A percentile compares a stretch with the other conserved stretches of the same genome.
These are phyloP conservation scores for Venturia aucupariae DNA, from an alignment of 2,329 filamentous ascomycete genomes.

Conservation along the genomic window DNA sequence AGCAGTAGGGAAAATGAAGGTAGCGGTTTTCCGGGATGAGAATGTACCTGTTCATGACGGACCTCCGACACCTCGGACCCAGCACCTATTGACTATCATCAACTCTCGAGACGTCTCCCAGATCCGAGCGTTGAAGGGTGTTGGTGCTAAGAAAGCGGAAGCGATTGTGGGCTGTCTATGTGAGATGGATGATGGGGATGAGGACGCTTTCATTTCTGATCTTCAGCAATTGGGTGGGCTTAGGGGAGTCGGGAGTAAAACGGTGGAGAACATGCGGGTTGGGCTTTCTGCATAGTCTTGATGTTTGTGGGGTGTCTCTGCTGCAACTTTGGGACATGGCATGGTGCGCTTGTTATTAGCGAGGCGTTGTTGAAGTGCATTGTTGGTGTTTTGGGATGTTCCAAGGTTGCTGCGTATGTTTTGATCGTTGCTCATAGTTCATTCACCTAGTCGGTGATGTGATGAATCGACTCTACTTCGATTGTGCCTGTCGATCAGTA, in stretches of 20 bases:
- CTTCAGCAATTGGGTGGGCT: conserved; percentile 36
- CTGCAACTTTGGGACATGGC: neutral
- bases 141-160: conserved; percentile 63
- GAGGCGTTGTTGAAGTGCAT: conserved; percentile 5
- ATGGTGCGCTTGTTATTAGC: conserved; percentile 5
- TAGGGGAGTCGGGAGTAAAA: conserved; percentile 40
- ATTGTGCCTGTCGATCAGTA: neutral
- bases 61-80: conserved; percentile 47
- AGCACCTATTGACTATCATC: conserved; percentile 57
- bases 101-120: conserved; percentile 60
- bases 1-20: conserved; percentile 23
- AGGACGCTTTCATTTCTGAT: conserved; percentile 24
- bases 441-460: neutral
- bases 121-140: conserved; percentile 59
- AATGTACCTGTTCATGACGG: conserved; percentile 1
- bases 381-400: neutral
- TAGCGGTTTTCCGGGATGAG: conserved; percentile 30
- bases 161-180: conserved; percentile 40
- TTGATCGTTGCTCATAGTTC: neutral
- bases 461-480: neutral
- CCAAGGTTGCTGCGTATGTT: neutral
- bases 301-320: neutral
- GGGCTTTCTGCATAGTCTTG: conserved; percentile 20
- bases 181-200: conserved; percentile 35
- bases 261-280: conserved; percentile 42